Evolutionary conservation across 2,329 filamentous ascomycete species (phyloP), one percentile per base, ranked within the genome.

Genomic region (Botrytis fragariae): DNA sequence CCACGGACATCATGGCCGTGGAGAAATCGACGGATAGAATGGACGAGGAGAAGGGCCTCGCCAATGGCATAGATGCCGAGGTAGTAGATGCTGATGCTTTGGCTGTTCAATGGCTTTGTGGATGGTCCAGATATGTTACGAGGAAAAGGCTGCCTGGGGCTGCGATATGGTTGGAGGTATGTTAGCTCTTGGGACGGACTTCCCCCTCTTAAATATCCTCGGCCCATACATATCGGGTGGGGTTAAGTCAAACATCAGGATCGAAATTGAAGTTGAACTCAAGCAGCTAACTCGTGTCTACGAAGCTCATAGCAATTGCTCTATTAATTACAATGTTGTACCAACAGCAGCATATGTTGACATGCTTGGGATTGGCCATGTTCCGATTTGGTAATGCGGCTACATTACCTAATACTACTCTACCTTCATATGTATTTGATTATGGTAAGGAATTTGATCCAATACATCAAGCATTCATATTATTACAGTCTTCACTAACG

Each of bases 361-460:
- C 39, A 22, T 72, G 71, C 37, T 72, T 48, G 10, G 37, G 63
- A 16, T 48, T 72, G 29, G 63, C 71, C 25, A 65, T 65, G 20
- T 39, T 72, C 42, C 54, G 71, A 20, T 48, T 60, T 29, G 48
- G 20, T 48, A 59, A 20, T 44, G 25, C 39, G 25, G 60, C 48
- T 72, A 20, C 71, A 16, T 69, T 57, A 54, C 42, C 57, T 76
- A 37, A 71, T 76, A 44, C 29, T 77, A 57, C 74, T 77, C 12
- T 87, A 18, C 84, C 84, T 4, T 78, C 79, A 51, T 86, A 83
- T 80, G 83, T 84, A 32, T 75, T 84, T 20, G 82, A 84, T 67
- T 85, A 86, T 78, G 85, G 85, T 85, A 79, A 35, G 51, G 39
- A 32, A 29, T n/a, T n/a, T 44, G 22, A 16, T n/a, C 16, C 18